Evolutionary conservation across 2,329 filamentous ascomycete genomes (phyloP), one percentile per base, ranked within the genome.

Genomic region (Trichoderma sp.): DNA sequence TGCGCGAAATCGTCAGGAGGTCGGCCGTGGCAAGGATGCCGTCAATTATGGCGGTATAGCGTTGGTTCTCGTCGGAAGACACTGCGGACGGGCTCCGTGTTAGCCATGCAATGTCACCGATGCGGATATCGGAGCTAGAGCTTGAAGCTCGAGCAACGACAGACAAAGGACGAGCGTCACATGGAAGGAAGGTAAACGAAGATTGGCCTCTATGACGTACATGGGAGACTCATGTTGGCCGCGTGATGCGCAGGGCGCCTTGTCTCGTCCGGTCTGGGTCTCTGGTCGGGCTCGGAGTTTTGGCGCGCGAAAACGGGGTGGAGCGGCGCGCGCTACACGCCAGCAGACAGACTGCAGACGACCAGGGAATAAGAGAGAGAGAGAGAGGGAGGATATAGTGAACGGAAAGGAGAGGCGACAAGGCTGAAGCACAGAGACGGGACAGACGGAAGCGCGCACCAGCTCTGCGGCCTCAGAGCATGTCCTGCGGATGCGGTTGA

Each of bases 1-100:
- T 88, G 67, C 85, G 82, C 30, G 86, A 85, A 60, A 88, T 83
- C n/a, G 86, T 88, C 69, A 83, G 80, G 47, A 88, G 81, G 69
- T 88, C 84, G 63, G 83, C 83, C 12, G 80, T 83, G 28, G 78
- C 78, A 24, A 88, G 81, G 67, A 88, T 88, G 47, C 75, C 79
- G 71, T 88, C 86, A 73, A 88, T 87, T 70, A 88, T 82, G 63
- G 78, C 76, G 61, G 83, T 87, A 74, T 86, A 88, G 69, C 80
- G 78, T 64, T 73, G 68, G 69, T 78, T 78, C 71, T 87, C 85
- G 60, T 83, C 79, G 61, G 77, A 61, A 47, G 78, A 79, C 68
- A 87, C 84, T 87, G 68, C 47, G 17, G 17, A 4, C 30, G n/a
- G 26, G n/a, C 9, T 7, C 7, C 28, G 34, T 12, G 59, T 62